Conservation (phyloP, 1,139 yeast species). For the Yamadazyma oceani region DNA sequence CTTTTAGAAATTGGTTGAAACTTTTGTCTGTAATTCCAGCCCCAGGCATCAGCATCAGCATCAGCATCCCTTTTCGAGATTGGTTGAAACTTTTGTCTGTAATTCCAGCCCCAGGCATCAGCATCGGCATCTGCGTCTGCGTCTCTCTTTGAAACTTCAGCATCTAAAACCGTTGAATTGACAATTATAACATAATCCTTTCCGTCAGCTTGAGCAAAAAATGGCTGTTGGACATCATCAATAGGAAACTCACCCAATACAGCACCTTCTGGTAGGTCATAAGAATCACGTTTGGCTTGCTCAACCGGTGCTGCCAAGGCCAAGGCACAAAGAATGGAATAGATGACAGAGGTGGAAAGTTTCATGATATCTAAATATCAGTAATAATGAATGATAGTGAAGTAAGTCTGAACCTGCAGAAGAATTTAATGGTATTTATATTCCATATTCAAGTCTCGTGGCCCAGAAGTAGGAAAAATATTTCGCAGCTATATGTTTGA, state of each 20-base stretch:
- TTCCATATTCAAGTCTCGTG: not conserved
- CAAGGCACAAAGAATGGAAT: constrained; percentile 12
- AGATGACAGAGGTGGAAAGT: constrained; percentile 13
- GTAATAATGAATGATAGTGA: not conserved
- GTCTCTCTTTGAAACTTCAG: constrained; percentile 11
- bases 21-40: constrained; percentile 8
- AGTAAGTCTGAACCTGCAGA: too few relatives aligned
- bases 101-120: constrained; percentile 11
- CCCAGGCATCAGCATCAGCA: constrained; percentile 9
- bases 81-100: constrained; percentile 10
- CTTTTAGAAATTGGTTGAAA: constrained; percentile 11
- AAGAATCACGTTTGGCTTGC: constrained; percentile 9
- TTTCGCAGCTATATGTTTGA: not conserved
- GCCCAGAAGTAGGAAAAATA: too few relatives aligned
- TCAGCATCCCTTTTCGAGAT: constrained; percentile 13
- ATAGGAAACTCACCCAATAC: constrained; percentile 17
- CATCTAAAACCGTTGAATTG: constrained; percentile 14
- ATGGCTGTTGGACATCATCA: constrained; percentile 13
- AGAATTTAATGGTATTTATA: constrained; percentile 1
- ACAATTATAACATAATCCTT: constrained; percentile 14
- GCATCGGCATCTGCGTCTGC: constrained; percentile 14
- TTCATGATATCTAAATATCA: constrained; percentile 12
- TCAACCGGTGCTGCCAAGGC: constrained; percentile 16
- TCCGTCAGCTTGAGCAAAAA: constrained; percentile 16
- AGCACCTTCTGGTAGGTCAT: constrained; percentile 14